Evolutionary conservation across 75 land plant genomes (phyloP).

Genomic region (Cupressus sempervirens): DNA sequence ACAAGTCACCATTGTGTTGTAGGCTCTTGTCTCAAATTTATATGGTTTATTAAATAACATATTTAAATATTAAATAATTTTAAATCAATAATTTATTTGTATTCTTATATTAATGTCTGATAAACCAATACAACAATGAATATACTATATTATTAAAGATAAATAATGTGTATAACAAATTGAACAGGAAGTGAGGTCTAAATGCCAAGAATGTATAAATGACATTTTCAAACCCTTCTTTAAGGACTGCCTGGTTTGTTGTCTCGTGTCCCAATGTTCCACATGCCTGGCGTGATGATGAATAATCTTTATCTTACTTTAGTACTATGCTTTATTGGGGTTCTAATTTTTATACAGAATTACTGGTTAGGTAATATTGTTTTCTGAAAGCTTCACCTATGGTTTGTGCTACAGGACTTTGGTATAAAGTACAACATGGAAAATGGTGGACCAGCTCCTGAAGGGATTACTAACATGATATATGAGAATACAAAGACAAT

Average conservation of each 20-base stretch:
- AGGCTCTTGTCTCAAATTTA: too few species aligned
- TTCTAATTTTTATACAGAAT: not conserved
- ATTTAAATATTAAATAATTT: too few species aligned
- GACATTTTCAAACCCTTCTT: not conserved
- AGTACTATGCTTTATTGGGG: not conserved
- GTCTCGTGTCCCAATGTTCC: not conserved
- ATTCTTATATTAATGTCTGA: too few species aligned
- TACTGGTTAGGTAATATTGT: not conserved
- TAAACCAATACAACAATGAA: too few species aligned
- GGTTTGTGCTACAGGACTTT: slow-evolving; percentile 65
- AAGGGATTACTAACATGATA: slow-evolving; percentile 84
- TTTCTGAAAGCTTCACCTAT: not conserved
- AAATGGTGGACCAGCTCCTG: slow-evolving; percentile 99
- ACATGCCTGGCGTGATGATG: not conserved
- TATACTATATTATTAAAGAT: too few species aligned
- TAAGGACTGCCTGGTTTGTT: not conserved
- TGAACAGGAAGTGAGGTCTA: not conserved
- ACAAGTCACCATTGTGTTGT: too few species aligned
- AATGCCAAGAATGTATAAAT: not conserved
- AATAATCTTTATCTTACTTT: not conserved
- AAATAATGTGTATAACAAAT: not conserved
- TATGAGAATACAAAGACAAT: slow-evolving; percentile 81
- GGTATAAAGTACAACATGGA: slow-evolving; percentile 99
- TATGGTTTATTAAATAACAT: too few species aligned
- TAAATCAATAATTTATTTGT: too few species aligned